These are phyloP conservation scores for Corylus americana DNA, from an alignment of 306 rosid genomes.

Conservation along the genomic window DNA sequence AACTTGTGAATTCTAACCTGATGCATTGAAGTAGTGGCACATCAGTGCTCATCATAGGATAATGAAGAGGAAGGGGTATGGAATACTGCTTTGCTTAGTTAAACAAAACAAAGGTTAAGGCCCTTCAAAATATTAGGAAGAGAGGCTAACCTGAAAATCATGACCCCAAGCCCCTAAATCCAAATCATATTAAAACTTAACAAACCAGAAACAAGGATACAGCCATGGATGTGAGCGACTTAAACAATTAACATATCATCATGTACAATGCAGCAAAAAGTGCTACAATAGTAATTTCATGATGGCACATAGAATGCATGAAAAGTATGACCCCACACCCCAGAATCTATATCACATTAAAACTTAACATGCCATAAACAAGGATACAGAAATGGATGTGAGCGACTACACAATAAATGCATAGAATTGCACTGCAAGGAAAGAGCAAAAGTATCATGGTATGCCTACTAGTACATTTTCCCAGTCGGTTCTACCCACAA, in stretches of 20 bases:
- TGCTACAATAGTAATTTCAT: no score
- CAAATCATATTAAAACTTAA: constrained; percentile 4
- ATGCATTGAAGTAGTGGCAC: constrained; percentile 29
- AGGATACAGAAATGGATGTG: no score
- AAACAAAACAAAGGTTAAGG: constrained; percentile 1
- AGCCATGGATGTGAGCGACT: neutral
- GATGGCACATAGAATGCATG: no score
- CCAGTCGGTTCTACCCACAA: no score
- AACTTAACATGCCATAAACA: no score
- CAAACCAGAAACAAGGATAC: neutral
- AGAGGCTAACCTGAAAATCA: neutral
- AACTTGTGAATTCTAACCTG: constrained; percentile 85
- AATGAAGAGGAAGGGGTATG: neutral
- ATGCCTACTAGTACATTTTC: no score
- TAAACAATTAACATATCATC: neutral
- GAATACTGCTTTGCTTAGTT: constrained; percentile 9
- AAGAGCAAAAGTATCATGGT: no score
- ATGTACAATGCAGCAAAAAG: no score
- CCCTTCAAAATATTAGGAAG: constrained; percentile 15
- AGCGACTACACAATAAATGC: no score
- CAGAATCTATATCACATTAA: neutral
- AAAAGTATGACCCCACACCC: neutral
- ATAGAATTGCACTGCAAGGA: no score
- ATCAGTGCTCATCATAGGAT: constrained; percentile 27
- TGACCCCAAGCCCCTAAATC: neutral